Conservation (phyloP, 768 basidiomycete species). For the Lactarius quietus region DNA sequence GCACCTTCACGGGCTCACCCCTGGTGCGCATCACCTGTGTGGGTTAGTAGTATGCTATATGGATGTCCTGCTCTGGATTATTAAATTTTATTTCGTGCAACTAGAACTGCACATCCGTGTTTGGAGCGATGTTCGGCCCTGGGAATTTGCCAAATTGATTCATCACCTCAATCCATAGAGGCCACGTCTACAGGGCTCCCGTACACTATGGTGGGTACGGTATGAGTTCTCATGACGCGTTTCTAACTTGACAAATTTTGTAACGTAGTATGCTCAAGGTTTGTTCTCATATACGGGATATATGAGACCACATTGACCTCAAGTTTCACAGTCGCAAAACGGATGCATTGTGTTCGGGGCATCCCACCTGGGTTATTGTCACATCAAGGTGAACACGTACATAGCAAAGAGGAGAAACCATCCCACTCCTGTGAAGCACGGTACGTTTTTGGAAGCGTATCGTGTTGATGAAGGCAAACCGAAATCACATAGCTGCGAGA, state of each 20-base stretch:
- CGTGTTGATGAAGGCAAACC: neutral
- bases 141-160: conserved; percentile 59
- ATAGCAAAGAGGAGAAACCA: conserved; percentile 44
- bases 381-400: conserved; percentile 46
- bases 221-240: neutral
- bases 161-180: conserved; percentile 54
- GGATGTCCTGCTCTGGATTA: neutral
- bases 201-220: conserved; percentile 52
- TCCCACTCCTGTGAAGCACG: conserved; percentile 54
- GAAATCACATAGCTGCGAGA: conserved; percentile 42
- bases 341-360: conserved; percentile 45
- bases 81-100: neutral
- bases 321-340: conserved; percentile 42
- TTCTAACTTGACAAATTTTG: neutral
- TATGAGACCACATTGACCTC: neutral
- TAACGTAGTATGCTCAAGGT: conserved; percentile 53
- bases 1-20: conserved; percentile 51
- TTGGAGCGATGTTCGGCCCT: conserved; percentile 37
- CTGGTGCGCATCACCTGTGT: conserved; percentile 48
- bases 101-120: conserved; percentile 52
- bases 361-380: too few relatives aligned
- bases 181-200: conserved; percentile 62
- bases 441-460: conserved; percentile 30
- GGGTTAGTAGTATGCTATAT: conserved; percentile 41
- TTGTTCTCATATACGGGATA: neutral